Conservation (phyloP, 2,329 filamentous ascomycete species). For the Epichloe scottii region DNA sequence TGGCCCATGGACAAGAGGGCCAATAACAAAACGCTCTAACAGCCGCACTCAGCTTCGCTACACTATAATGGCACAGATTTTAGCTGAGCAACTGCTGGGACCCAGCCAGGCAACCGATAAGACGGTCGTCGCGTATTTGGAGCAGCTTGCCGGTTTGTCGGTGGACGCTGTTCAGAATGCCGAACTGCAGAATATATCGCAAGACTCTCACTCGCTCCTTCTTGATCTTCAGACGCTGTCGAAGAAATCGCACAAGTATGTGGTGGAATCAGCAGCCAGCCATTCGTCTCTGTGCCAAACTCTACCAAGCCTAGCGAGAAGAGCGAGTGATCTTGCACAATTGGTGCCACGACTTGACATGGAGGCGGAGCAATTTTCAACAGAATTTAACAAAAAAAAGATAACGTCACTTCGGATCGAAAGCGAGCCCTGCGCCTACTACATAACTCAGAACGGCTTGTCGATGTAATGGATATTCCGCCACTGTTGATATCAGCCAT, state of each 20-base stretch:
- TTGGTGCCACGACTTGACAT: conserved; percentile 69
- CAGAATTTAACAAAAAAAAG: conserved; percentile 66
- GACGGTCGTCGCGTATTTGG: conserved; percentile 57
- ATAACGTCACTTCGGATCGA: conserved; percentile 59
- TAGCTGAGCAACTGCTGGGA: conserved; percentile 21
- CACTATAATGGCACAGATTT: conserved; percentile 22
- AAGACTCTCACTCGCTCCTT: conserved; percentile 67
- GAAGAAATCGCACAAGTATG: conserved; percentile 74
- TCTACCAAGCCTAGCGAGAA: conserved; percentile 56
- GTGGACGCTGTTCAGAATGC: conserved; percentile 58
- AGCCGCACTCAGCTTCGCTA: not conserved
- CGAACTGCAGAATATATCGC: conserved; percentile 69
- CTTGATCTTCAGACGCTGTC: conserved; percentile 78
- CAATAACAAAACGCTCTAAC: not conserved
- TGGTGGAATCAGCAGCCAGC: conserved; percentile 69
- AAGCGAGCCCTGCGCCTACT: conserved; percentile 71
- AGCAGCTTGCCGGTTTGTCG: conserved; percentile 63
- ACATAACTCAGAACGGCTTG: conserved; percentile 77
- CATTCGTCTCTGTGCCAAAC: conserved; percentile 61
- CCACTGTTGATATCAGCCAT: conserved; percentile 73
- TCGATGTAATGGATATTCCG: conserved; percentile 84
- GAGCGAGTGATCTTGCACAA: conserved; percentile 54
- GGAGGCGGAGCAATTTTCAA: conserved; percentile 67
- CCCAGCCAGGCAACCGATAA: conserved; percentile 29
- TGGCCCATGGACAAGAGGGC: not conserved